These are phyloP conservation scores for Musa itinerans DNA, from an alignment of 176 grass and related monocot species.

Conservation along the genomic window DNA sequence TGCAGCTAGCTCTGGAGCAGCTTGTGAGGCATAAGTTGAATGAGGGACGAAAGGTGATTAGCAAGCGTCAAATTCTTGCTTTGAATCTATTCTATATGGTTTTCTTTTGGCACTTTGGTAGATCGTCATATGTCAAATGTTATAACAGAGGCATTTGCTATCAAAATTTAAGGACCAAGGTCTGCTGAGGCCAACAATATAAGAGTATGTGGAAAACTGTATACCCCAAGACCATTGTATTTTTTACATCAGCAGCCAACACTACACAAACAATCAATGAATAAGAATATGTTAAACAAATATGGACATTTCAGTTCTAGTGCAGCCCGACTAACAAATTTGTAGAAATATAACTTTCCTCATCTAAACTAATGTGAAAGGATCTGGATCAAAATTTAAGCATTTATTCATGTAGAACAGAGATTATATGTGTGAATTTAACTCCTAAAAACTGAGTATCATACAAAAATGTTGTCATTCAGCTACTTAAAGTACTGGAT, in stretches of 20 bases:
- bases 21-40: slow-evolving; percentile 94
- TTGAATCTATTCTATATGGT: not conserved
- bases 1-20: slow-evolving; percentile 74
- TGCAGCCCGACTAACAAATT: no score
- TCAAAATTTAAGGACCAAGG: not conserved
- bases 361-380: no score
- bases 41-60: slow-evolving; percentile 78
- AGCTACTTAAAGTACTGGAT: no score
- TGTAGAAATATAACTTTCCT: no score
- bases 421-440: no score
- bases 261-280: no score
- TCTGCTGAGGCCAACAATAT: not conserved
- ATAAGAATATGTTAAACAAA: no score
- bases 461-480: no score
- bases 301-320: no score
- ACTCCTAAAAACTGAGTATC: no score
- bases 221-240: not conserved
- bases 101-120: not conserved
- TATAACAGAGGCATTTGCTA: not conserved
- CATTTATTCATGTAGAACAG: no score
- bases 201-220: not conserved
- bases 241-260: not conserved
- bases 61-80: not conserved
- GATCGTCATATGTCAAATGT: not conserved
- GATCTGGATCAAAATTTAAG: no score